phyloP scores from a whole-genome alignment of 2,329 filamentous ascomycete species.

The Dactylellina sp. region DNA sequence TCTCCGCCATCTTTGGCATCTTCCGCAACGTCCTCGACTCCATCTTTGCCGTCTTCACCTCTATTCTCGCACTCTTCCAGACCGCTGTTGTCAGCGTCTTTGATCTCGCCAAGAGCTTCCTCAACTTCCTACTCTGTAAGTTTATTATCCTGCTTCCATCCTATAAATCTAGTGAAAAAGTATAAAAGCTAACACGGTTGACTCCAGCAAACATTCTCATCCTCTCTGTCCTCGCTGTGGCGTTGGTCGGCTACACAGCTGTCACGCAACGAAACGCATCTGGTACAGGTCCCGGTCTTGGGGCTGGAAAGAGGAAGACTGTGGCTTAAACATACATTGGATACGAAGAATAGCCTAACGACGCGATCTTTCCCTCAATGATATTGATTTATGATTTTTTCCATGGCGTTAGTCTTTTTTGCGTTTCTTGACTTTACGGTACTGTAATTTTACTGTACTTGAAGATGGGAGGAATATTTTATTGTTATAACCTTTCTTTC shows the following conservation, averaged over 20 bases:
- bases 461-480: no score
- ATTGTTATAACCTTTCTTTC: no score
- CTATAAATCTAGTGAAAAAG: not conserved
- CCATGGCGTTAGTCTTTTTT: not conserved
- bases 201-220: conserved; percentile 43
- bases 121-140: conserved; percentile 41
- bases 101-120: conserved; percentile 36
- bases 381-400: no score
- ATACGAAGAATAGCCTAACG: no score
- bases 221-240: conserved; percentile 37
- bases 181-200: not conserved
- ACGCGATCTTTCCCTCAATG: not conserved
- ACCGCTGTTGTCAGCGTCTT: conserved; percentile 43
- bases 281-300: conserved; percentile 1
- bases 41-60: conserved; percentile 45
- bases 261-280: conserved; percentile 30
- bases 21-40: conserved; percentile 47
- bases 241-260: conserved; percentile 37
- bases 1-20: conserved; percentile 52
- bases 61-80: conserved; percentile 46
- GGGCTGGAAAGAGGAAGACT: conserved; percentile 26
- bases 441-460: not conserved
- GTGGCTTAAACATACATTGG: conserved; percentile 16
- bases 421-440: not conserved
- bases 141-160: not conserved